phyloP scores from a whole-genome alignment of 306 rosid genomes.

The Trichosanthes cucumerina region DNA sequence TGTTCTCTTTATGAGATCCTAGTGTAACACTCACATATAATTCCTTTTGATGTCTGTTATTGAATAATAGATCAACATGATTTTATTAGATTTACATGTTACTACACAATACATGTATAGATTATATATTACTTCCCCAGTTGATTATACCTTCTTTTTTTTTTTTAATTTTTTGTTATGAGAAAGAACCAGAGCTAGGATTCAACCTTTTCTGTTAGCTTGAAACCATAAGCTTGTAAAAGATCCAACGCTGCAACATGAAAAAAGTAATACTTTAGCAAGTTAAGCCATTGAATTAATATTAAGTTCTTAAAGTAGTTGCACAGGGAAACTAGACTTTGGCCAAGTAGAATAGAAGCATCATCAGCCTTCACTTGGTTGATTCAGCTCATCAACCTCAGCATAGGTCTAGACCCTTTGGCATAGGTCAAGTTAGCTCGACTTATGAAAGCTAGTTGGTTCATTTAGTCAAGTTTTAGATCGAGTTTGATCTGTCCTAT shows the following conservation, averaged over 20 bases:
- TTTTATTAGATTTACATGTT: neutral
- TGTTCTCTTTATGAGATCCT: neutral
- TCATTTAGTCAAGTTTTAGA: neutral
- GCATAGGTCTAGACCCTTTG: neutral
- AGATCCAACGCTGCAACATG: conserved; percentile 56
- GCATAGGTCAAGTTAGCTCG: neutral
- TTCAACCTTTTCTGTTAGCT: conserved; percentile 61
- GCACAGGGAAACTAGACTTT: neutral
- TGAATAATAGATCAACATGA: neutral
- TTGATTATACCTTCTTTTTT: too few species aligned
- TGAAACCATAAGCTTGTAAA: conserved; percentile 78
- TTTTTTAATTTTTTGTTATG: neutral
- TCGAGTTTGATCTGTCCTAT: neutral
- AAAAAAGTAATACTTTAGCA: neutral
- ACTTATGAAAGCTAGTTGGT: neutral
- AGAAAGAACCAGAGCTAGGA: neutral
- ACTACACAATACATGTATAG: neutral
- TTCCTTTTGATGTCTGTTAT: neutral
- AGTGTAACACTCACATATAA: neutral
- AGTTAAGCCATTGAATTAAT: neutral
- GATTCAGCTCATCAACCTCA: neutral
- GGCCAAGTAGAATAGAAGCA: neutral
- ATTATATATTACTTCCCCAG: neutral
- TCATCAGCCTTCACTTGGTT: neutral
- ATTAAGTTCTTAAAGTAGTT: neutral